Base-by-base conservation (phyloP, 345 rosid genomes). In the Microthlaspi erraticum region DNA sequence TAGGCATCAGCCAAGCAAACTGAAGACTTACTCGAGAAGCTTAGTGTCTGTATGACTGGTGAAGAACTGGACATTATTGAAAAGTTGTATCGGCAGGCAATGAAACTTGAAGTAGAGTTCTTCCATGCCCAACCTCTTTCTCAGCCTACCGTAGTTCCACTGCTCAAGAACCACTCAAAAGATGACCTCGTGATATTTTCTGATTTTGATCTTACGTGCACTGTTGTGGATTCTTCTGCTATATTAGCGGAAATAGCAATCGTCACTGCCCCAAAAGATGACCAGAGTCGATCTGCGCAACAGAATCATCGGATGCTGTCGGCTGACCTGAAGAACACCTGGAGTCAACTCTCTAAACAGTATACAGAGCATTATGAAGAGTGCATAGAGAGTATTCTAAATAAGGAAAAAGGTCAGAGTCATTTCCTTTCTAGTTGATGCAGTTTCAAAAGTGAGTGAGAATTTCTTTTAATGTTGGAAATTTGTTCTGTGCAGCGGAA, bases 181-280 rank as follows among this genome's bases (percentile, higher is more conserved):
- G 85, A 82, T 60, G 84, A 73, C 38, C 78, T 88, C 37, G 44
- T 84, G 80, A 81, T 92, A 81, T 95, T 92, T 75, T 86, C 92
- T 67, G 99, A 95, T 81, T 95, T 95, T 83, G 99, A 95, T 83
- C 83, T 95, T 80, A 90, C 98, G 17, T 92, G 99, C 83, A 76
- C 97, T 0, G 86, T 87, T 74, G 86, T 92, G 78, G 99, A 95
- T 86, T 95, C 99, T 29, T 88, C 97, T 68, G 98, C 98, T 74
- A 88, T 92, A 72, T 80, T 92, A 83, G 98, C 98, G 1, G 96
- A 95, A 84, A 90, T 95, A 52, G 96, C 99, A 72, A 90, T 95
- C 41, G 75, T 87, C 46, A 92, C 91, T 37, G 98, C 96, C 36
- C 94, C 98, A 49, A 94, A 81, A 74, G 82, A 83, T 74, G 96